Base-by-base conservation (phyloP, 208 protist species). In the Trichomonas gallinae region DNA sequence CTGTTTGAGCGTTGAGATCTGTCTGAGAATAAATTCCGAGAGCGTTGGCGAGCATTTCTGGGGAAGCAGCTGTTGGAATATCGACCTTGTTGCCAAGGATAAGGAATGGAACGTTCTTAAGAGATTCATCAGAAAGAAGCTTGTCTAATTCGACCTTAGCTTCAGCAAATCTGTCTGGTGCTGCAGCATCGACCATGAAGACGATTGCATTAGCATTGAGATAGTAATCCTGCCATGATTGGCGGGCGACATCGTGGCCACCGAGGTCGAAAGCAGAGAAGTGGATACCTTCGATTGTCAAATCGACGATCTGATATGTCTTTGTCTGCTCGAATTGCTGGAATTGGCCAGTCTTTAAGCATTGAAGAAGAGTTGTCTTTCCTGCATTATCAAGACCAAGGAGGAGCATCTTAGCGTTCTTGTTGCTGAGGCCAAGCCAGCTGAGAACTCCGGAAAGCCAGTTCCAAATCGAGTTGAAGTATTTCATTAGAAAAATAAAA, bases 21-120 rank as follows among this genome's bases (percentile, higher is more conserved):
- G 98, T 98, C 36, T 98, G 97, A 8, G 87, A 85, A 21, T 63
- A 96, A 0, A 99, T 97, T 87, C 99, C 99, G 88, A 99, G 98
- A 26, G 97, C 97, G 0, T 96, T 36, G 87, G 98, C 98, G 40
- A 99, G 98, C 96, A 99, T 98, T 0, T 98, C 98, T 97, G 99
- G 99, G 10, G 98, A 98, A 49, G 98, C 98, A 17, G 99, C 99
- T 45, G 85, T 97, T 11, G 98, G 97, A 42, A 99, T 97, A 97
- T 99, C 99, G 96, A 99, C 99, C 97, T 99, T 99, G 97, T 99
- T 99, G 82, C 99, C 99, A 3, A 99, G 98, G 97, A 99, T 98
- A 0, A 99, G 97, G 97, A 99, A 99, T 11, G 99, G 99, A 11
- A 99, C 98, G 46, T 98, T 98, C 21, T 97, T 96, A 3, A 99